Evolutionary conservation across 2,329 filamentous ascomycete genomes (phyloP).

Genomic region (Pezicula radicicola): DNA sequence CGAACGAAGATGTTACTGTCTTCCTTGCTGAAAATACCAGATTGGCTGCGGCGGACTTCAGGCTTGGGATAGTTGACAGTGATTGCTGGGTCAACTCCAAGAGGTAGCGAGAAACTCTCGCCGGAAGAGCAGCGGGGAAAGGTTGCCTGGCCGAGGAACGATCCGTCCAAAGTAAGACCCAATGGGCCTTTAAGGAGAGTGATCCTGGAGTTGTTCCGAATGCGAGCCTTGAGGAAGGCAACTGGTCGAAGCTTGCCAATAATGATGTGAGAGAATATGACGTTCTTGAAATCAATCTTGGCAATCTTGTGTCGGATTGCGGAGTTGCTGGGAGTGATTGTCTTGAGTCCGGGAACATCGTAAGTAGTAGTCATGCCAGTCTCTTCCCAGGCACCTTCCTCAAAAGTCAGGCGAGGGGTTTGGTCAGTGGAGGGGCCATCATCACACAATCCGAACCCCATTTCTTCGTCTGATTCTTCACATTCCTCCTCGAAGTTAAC

Average conservation of each 20-base stretch:
- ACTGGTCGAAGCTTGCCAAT: slow-evolving; percentile 58
- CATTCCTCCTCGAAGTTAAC: not conserved
- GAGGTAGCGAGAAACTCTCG: slow-evolving; percentile 47
- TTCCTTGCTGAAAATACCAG: slow-evolving; percentile 52
- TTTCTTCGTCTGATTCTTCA: slow-evolving; percentile 13
- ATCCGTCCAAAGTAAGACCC: slow-evolving; percentile 60
- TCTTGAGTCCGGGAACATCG: slow-evolving; percentile 56
- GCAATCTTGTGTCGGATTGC: slow-evolving; percentile 56
- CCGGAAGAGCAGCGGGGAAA: slow-evolving; percentile 55
- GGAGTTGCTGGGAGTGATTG: slow-evolving; percentile 47
- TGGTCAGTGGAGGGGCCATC: not conserved
- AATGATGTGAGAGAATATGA: slow-evolving; percentile 54
- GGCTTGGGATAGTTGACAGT: slow-evolving; percentile 53
- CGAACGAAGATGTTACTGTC: slow-evolving; percentile 48
- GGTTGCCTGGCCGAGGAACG: slow-evolving; percentile 54
- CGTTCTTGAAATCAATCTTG: slow-evolving; percentile 45
- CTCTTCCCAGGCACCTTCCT: slow-evolving; percentile 55
- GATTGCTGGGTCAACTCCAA: slow-evolving; percentile 60
- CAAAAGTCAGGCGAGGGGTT: slow-evolving; percentile 34
- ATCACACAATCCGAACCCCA: slow-evolving; percentile 8
- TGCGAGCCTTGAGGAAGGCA: slow-evolving; percentile 56
- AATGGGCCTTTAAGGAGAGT: slow-evolving; percentile 52
- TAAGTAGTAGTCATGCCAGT: slow-evolving; percentile 56
- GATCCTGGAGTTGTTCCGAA: slow-evolving; percentile 53
- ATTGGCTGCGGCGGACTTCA: slow-evolving; percentile 46